Conservation (phyloP, 2,329 filamentous ascomycete genomes). For the Lasiodiplodia sp. region DNA sequence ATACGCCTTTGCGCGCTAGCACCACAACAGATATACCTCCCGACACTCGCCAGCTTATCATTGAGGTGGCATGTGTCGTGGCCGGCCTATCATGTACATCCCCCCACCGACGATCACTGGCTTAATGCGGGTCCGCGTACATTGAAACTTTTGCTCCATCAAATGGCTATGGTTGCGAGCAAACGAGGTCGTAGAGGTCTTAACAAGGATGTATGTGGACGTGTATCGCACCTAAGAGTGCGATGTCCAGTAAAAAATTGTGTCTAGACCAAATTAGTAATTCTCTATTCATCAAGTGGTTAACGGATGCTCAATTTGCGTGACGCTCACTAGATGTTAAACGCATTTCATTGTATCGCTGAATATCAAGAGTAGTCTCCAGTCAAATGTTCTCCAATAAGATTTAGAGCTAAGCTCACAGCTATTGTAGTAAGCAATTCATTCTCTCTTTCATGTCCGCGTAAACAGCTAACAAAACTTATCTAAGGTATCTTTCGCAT, state of each 20-base stretch:
- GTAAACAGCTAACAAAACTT: not conserved
- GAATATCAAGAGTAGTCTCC: not conserved
- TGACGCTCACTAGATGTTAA: not conserved
- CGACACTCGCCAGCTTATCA: not conserved
- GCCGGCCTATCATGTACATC: not conserved
- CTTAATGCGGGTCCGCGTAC: not conserved
- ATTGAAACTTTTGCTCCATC: not conserved
- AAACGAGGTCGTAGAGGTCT: too few species aligned
- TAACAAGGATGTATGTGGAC: too few species aligned
- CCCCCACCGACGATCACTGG: not conserved
- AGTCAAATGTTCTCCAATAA: not conserved
- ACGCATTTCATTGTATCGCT: not conserved
- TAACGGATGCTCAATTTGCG: not conserved
- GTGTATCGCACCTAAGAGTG: too few species aligned
- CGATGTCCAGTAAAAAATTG: too few species aligned
- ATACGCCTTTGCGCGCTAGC: not conserved
- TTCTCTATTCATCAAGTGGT: not conserved
- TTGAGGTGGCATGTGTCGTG: not conserved
- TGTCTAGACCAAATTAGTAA: too few species aligned
- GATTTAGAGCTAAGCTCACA: not conserved
- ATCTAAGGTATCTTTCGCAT: constrained; percentile 23
- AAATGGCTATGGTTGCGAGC: not conserved
- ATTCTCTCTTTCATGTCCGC: not conserved
- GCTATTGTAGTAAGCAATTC: not conserved
- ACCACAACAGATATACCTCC: not conserved